Evolutionary conservation across 1,284 basidiomycete species (phyloP).

Genomic region (Sporisorium exsertum): DNA sequence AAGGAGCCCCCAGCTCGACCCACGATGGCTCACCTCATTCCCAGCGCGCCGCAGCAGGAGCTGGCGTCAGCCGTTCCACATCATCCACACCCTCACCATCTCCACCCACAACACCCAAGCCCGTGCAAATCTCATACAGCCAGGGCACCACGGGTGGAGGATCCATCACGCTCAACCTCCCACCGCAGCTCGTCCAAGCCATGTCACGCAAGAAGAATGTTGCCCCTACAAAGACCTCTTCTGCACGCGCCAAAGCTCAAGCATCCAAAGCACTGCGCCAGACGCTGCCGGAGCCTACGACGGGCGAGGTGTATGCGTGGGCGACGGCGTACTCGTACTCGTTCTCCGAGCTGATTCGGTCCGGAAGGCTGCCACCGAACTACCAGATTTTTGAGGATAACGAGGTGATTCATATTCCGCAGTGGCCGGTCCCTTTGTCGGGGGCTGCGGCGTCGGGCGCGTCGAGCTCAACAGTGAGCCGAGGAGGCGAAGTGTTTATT

Average conservation of each 20-base stretch:
- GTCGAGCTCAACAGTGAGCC: not conserved
- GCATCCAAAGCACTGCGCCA: slow-evolving; percentile 47
- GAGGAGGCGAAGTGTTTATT: slow-evolving; percentile 64
- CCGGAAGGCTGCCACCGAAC: slow-evolving; percentile 50
- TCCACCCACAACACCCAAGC: slow-evolving; percentile 23
- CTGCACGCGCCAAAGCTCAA: slow-evolving; percentile 44
- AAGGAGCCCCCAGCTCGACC: not conserved
- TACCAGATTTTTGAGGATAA: slow-evolving; percentile 63
- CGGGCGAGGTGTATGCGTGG: slow-evolving; percentile 59
- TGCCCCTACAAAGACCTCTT: slow-evolving; percentile 36
- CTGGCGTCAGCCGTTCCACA: not conserved
- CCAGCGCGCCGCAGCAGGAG: not conserved
- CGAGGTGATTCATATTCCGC: slow-evolving; percentile 65
- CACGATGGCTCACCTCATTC: not conserved
- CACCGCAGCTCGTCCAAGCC: slow-evolving; percentile 40
- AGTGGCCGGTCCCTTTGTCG: slow-evolving; percentile 51
- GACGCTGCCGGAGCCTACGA: slow-evolving; percentile 41
- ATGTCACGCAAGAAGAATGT: slow-evolving; percentile 41
- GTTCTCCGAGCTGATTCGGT: slow-evolving; percentile 52
- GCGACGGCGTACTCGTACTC: slow-evolving; percentile 65
- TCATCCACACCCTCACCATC: slow-evolving; percentile 4
- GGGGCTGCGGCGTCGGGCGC: not conserved
- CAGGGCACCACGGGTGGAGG: slow-evolving; percentile 30
- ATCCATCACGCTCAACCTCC: slow-evolving; percentile 48
- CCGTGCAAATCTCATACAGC: slow-evolving; percentile 42